Evolutionary conservation across 2,329 filamentous ascomycete genomes (phyloP), one percentile per base, ranked within the genome.

Genomic region (Orbilia blumenaviensis): DNA sequence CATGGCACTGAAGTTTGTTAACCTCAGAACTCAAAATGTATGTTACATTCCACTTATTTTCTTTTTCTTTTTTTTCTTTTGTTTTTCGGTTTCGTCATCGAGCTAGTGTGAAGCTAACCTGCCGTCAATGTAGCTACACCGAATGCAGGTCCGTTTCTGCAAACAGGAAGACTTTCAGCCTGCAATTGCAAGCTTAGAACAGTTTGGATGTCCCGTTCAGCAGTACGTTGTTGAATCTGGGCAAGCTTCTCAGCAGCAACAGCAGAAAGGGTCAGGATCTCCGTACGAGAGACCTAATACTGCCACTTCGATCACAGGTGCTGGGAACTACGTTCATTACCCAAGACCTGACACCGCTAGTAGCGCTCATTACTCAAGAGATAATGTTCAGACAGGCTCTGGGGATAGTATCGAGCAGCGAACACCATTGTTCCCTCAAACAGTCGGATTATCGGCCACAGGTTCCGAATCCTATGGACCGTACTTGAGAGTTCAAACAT

Each of bases 61-160:
- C 9, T 6, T 10, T 14, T 34, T 41, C 2, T 42, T 52, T 29
- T n/a, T n/a, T n/a, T n/a, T n/a, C n/a, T n/a, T n/a, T n/a, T n/a
- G n/a, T n/a, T n/a, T n/a, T n/a, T n/a, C n/a, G n/a, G n/a, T n/a
- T n/a, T n/a, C n/a, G n/a, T n/a, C n/a, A n/a, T n/a, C n/a, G n/a
- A n/a, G n/a, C n/a, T n/a, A n/a, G n/a, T n/a, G n/a, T n/a, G n/a
- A n/a, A n/a, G n/a, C n/a, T n/a, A n/a, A n/a, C n/a, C n/a, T n/a
- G n/a, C n/a, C n/a, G n/a, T n/a, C 14, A 14, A 41, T 41, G 21
- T 64, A 76, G 72, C 42, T 76, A 23, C 72, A 60, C 12, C 64
- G 72, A 2, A 41, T 76, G 58, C 72, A 76, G 44, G 64, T 76
- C n/a, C 64, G 72, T 9, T 76, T 76, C 25, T 60, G 58, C 16